These are phyloP conservation scores for Osmanthus fragrans DNA, from an alignment of 257 asterid genomes.

Conservation along the genomic window DNA sequence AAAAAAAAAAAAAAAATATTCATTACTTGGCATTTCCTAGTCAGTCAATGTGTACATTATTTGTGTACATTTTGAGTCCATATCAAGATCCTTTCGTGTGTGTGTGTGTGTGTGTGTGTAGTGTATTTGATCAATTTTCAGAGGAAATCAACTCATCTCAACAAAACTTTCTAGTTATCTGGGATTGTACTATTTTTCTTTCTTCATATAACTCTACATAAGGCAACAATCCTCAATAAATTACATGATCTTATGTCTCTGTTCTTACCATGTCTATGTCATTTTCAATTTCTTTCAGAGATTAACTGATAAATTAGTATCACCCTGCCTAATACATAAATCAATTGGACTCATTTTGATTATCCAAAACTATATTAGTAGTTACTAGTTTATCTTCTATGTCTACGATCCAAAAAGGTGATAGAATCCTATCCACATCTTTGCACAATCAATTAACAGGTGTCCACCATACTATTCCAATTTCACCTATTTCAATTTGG, in stretches of 20 bases:
- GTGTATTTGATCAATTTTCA: slow-evolving; percentile 9
- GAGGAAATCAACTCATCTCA: neutral
- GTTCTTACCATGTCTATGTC: neutral
- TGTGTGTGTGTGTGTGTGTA: neutral
- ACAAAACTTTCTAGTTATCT: slow-evolving; percentile 10
- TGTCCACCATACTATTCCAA: neutral
- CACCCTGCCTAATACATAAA: slow-evolving; percentile 1
- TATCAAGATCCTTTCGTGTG: neutral
- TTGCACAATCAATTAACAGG: neutral
- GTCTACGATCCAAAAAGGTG: neutral
- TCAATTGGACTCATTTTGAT: neutral
- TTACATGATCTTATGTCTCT: neutral
- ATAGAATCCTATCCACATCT: neutral
- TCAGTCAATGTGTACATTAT: neutral
- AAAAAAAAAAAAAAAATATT: slow-evolving; percentile 1
- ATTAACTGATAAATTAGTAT: neutral
- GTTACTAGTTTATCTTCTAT: neutral
- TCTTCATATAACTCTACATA: neutral
- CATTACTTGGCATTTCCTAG: neutral
- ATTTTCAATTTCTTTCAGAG: neutral
- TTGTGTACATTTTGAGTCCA: neutral
- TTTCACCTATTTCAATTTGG: neutral
- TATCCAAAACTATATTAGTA: neutral
- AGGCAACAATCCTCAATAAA: slow-evolving; percentile 14
- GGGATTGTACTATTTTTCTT: neutral